phyloP scores from a whole-genome alignment of 2,329 filamentous ascomycete species.

The Pochonia chlamydosporia region DNA sequence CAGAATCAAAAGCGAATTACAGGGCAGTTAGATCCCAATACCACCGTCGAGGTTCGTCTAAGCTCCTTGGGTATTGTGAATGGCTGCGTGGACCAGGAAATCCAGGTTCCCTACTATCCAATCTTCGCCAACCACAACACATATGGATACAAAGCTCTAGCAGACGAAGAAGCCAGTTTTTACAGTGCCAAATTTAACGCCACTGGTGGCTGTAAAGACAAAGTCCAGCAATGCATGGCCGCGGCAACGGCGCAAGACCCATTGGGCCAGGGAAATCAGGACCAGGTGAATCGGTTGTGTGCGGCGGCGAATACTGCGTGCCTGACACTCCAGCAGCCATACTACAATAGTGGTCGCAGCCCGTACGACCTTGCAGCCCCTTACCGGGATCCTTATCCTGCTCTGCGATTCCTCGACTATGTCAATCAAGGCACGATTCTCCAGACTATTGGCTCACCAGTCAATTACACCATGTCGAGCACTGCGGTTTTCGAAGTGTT shows the following conservation, averaged over 20 bases:
- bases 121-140: conserved; percentile 58
- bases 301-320: conserved; percentile 37
- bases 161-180: conserved; percentile 43
- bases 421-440: conserved; percentile 55
- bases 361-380: conserved; percentile 57
- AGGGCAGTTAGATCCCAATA: conserved; percentile 40
- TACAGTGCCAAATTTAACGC: conserved; percentile 27
- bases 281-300: conserved; percentile 40
- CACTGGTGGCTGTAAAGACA: conserved; percentile 45
- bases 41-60: conserved; percentile 54
- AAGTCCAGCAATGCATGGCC: conserved; percentile 46
- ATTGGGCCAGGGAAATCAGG: conserved; percentile 31
- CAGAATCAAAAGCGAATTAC: conserved; percentile 55
- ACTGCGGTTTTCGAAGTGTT: conserved; percentile 41
- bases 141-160: conserved; percentile 56
- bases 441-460: conserved; percentile 53
- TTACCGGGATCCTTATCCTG: conserved; percentile 54
- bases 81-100: conserved; percentile 60
- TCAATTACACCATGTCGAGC: conserved; percentile 53
- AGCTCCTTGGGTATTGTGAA: conserved; percentile 64
- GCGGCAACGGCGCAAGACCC: conserved; percentile 34
- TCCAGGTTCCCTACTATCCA: conserved; percentile 53
- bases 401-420: conserved; percentile 55
- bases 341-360: conserved; percentile 50
- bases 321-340: conserved; percentile 50